A percentile compares a stretch with the other conserved stretches of the same genome.
These are phyloP conservation scores for Cryphonectria carpinicola DNA, from an alignment of 2,329 filamentous ascomycete genomes.

Conservation along the genomic window DNA sequence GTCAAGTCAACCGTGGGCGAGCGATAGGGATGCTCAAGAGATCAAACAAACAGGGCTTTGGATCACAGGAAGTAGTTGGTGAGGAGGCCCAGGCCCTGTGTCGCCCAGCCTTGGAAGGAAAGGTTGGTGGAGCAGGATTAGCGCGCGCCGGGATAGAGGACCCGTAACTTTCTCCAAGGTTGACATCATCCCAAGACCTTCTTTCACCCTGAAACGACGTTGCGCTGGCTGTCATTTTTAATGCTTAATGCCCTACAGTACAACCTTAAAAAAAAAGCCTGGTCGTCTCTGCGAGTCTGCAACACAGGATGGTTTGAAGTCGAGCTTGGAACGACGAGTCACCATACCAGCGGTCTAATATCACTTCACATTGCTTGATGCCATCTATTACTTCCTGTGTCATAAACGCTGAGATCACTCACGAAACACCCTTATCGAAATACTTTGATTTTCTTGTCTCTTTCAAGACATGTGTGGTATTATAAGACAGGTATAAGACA, in stretches of 20 bases:
- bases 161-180: slow-evolving; percentile 3
- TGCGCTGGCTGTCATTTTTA: slow-evolving; percentile 6
- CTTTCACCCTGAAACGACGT: slow-evolving; percentile 12
- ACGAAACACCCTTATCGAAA: not conserved
- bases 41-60: not conserved
- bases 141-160: slow-evolving; percentile 1
- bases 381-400: not conserved
- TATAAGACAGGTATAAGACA: slow-evolving; percentile 6
- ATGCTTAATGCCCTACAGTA: not conserved
- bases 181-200: slow-evolving; percentile 12
- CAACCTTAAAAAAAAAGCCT: slow-evolving; percentile 3
- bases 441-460: not conserved
- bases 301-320: not conserved
- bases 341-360: not conserved
- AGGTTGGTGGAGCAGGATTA: slow-evolving; percentile 6
- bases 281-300: not conserved
- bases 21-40: not conserved
- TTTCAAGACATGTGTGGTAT: not conserved
- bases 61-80: not conserved
- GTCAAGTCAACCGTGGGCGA: not conserved
- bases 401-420: not conserved
- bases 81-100: slow-evolving; percentile 4
- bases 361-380: not conserved
- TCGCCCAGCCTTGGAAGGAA: not conserved
- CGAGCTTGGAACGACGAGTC: not conserved